These are phyloP conservation scores for Hortiboletus campestris DNA, from an alignment of 768 basidiomycete species.

Conservation along the genomic window DNA sequence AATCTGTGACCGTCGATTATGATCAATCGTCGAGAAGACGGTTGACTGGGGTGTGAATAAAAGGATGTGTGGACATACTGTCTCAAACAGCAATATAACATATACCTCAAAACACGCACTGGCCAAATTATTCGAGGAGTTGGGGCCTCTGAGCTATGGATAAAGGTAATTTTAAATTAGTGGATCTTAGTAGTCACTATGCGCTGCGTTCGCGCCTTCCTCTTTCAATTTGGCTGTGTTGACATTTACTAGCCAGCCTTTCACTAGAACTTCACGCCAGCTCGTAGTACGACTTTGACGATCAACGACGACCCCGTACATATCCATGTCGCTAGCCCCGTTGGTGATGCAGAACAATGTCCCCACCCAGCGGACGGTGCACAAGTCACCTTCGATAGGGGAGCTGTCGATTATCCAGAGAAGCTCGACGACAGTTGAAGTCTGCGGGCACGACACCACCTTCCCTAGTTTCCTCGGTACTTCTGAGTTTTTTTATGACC, in stretches of 20 bases:
- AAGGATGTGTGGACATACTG: neutral
- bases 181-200: neutral
- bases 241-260: neutral
- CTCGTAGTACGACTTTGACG: neutral
- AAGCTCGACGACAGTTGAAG: slow-evolving; percentile 61
- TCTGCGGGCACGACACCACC: slow-evolving; percentile 56
- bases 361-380: neutral
- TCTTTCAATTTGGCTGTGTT: neutral
- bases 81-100: slow-evolving; percentile 8
- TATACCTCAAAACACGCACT: neutral
- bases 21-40: slow-evolving; percentile 19
- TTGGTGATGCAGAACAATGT: neutral
- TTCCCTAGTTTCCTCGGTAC: slow-evolving; percentile 47
- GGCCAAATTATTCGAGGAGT: neutral
- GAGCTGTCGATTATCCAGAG: slow-evolving; percentile 37
- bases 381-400: slow-evolving; percentile 16
- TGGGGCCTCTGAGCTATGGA: neutral
- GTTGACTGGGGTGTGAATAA: slow-evolving; percentile 5
- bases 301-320: neutral
- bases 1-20: slow-evolving; percentile 28
- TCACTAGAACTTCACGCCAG: neutral
- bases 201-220: too few species aligned
- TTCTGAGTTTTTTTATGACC: slow-evolving; percentile 65
- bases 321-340: slow-evolving; percentile 9
- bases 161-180: slow-evolving; percentile 12